phyloP scores from a whole-genome alignment of 1,139 yeast genomes.

The Casaregolazyma suthepensis region DNA sequence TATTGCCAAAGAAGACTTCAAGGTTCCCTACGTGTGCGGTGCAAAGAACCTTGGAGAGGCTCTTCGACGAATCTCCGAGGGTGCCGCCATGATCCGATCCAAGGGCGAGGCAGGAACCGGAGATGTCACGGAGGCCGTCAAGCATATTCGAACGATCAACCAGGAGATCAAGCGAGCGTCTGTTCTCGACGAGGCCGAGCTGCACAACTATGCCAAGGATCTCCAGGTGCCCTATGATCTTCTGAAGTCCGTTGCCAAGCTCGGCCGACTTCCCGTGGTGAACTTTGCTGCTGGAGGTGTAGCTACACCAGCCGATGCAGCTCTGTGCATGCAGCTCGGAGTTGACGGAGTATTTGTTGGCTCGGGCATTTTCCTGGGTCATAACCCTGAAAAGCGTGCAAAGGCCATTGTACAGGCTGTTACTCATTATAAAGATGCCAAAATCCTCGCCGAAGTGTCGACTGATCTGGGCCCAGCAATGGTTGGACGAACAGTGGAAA shows the following conservation, averaged over 20 bases:
- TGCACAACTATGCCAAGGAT: constrained; percentile 49
- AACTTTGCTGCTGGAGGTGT: constrained; percentile 91
- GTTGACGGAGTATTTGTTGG: constrained; percentile 90
- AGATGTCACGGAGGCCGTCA: constrained; percentile 80
- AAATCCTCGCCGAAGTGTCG: constrained; percentile 60
- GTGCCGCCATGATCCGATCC: constrained; percentile 85
- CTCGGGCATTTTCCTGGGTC: constrained; percentile 78
- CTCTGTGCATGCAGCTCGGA: constrained; percentile 84
- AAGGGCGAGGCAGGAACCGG: constrained; percentile 93
- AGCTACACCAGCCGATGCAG: constrained; percentile 88
- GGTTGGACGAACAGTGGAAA: constrained; percentile 59
- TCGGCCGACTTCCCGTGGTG: constrained; percentile 73
- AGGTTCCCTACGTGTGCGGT: constrained; percentile 82
- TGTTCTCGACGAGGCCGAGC: constrained; percentile 40
- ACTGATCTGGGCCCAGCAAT: constrained; percentile 72
- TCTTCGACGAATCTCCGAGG: constrained; percentile 71
- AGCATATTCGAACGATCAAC: constrained; percentile 59
- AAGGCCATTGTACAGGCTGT: constrained; percentile 78
- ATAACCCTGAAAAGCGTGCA: constrained; percentile 71
- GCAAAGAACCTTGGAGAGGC: constrained; percentile 84
- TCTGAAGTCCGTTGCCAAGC: constrained; percentile 45
- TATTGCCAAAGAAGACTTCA: constrained; percentile 54
- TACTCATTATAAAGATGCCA: constrained; percentile 64
- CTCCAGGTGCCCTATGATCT: constrained; percentile 55
- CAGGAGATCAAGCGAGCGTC: constrained; percentile 49